Percentiles rank a stretch among this genome's conserved stretches.
These are phyloP conservation scores for Mangifera indica DNA, from an alignment of 345 rosid species.

Conservation along the genomic window DNA sequence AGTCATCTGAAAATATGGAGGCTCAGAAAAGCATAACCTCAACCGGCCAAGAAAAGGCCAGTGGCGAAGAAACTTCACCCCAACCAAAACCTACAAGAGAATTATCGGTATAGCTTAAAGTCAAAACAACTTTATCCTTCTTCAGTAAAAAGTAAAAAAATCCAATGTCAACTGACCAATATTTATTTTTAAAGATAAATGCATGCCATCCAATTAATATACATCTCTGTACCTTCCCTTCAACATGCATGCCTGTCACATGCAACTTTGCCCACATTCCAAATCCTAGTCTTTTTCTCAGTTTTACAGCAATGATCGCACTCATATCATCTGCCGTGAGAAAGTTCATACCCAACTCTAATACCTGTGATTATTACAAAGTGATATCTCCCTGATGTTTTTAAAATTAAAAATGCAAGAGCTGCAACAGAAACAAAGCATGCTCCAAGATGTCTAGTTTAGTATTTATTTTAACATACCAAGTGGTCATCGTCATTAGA, in stretches of 20 bases:
- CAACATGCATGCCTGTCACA: slow-evolving; percentile 91
- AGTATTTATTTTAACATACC: slow-evolving; percentile 37
- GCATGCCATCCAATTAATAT: not conserved
- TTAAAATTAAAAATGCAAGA: not conserved
- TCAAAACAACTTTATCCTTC: not conserved
- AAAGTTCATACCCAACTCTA: slow-evolving; percentile 90
- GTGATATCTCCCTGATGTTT: slow-evolving; percentile 14
- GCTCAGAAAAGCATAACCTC: slow-evolving; percentile 90
- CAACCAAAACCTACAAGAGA: slow-evolving; percentile 68
- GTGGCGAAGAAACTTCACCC: slow-evolving; percentile 74
- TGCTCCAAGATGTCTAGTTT: not conserved
- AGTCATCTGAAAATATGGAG: slow-evolving; percentile 93
- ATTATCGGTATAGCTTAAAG: not conserved
- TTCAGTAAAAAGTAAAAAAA: not conserved
- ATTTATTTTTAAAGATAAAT: not conserved
- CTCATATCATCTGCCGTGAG: slow-evolving; percentile 94
- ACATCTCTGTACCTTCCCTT: slow-evolving; percentile 72
- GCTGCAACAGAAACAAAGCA: not conserved
- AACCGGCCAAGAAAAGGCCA: slow-evolving; percentile 95
- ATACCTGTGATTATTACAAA: slow-evolving; percentile 47
- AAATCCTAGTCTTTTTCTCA: slow-evolving; percentile 85
- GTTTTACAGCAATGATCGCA: slow-evolving; percentile 81
- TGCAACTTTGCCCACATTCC: slow-evolving; percentile 94
- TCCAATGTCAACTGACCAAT: not conserved
- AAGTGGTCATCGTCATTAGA: slow-evolving; percentile 78